Evolutionary conservation across 768 basidiomycete genomes (phyloP), one percentile per base, ranked within the genome.

Genomic region (Pisolithus sp.): DNA sequence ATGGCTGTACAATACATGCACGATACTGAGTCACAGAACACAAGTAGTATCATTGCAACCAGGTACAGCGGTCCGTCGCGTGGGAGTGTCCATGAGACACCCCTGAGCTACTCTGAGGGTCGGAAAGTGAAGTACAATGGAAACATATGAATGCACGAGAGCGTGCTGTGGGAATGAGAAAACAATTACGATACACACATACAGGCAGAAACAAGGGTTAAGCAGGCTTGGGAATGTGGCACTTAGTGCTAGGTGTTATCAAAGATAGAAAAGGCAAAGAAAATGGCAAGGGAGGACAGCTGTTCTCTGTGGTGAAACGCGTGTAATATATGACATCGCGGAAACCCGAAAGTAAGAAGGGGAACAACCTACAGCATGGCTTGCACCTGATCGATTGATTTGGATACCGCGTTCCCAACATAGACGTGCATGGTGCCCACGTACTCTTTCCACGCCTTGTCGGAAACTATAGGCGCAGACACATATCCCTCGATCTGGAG

Each of bases 381-480:
- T 56, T 75, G 76, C 39, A 73, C 62, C 20, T 66, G 68, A 44
- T 71, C 68, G 31, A 67, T 54, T 48, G 67, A 18, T 46, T n/a
- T n/a, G 24, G 73, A 69, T 47, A 64, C 44, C 1, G 76, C 74
- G 37, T 69, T 69, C 8, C 77, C 77, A 48, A 69, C 68, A 59
- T 74, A 74, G 12, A 70, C 69, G 36, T 76, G 68, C 44, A 80
- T 61, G 9, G 53, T 54, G 17, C 59, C 58, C 12, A 74, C 53
- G 61, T 79, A 80, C 13, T 62, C 59, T 54, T 80, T 77, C 80
- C 79, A 82, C 24, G 65, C 52, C 24, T 59, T 67, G 56, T 79
- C 78, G 30, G 78, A 75, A 13, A 79, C 71, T 50, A 82, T 78
- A 17, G 79, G 79, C 13, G 78, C 80, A 46, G 70, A 71, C 49